Percentiles rank a stretch among this genome's conserved stretches.
phyloP scores from a whole-genome alignment of 805 yeast genomes.

The Candida verbasci region DNA sequence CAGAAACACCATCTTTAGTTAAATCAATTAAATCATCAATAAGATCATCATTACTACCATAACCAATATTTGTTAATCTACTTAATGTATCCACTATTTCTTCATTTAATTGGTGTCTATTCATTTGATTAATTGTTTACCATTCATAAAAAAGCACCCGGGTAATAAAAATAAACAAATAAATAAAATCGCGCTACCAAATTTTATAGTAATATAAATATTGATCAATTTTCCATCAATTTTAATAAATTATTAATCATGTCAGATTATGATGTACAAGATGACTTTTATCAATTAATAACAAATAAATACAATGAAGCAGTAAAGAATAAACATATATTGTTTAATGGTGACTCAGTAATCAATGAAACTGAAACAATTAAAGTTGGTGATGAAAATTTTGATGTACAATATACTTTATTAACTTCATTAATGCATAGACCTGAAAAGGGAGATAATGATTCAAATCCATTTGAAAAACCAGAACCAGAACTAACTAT shows the following conservation, averaged over 20 bases:
- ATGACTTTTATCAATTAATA: constrained; percentile 32
- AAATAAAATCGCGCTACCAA: no score
- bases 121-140: constrained; percentile 1
- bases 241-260: neutral
- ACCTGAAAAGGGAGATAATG: constrained; percentile 36
- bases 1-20: constrained; percentile 4
- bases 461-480: constrained; percentile 68
- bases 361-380: constrained; percentile 24
- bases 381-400: constrained; percentile 10
- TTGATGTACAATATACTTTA: constrained; percentile 26
- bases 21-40: neutral
- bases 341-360: constrained; percentile 48
- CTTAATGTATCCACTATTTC: neutral
- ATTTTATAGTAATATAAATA: no score
- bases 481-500: constrained; percentile 77
- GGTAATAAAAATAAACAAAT: neutral
- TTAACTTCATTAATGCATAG: constrained; percentile 32
- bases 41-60: neutral
- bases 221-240: no score
- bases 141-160: neutral
- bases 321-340: constrained; percentile 38
- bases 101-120: neutral
- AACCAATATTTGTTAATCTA: neutral
- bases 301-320: constrained; percentile 46
- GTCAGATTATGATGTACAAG: constrained; percentile 5